A percentile compares a stretch with the other conserved stretches of the same genome.
Evolutionary conservation across 352 stramenopile species (phyloP).

Genomic region (Phytopythium boreale): DNA sequence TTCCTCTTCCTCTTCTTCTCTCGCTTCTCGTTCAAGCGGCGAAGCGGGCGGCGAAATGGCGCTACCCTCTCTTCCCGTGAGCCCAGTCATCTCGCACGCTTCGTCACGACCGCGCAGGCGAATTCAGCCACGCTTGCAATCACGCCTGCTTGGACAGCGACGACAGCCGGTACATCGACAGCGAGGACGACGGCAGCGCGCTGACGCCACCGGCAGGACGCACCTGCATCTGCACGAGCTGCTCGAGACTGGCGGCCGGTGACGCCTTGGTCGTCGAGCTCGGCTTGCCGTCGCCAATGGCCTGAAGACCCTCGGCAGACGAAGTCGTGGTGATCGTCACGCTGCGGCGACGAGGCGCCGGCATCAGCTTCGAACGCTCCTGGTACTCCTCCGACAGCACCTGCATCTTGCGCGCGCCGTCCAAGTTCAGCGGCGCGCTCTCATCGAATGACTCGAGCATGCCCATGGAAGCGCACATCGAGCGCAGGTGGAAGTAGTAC

Average conservation of each 20-base stretch:
- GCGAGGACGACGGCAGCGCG: conserved; percentile 22
- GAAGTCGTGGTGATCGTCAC: conserved; percentile 75
- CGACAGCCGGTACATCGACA: conserved; percentile 57
- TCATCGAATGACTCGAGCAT: conserved; percentile 72
- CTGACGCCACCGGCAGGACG: conserved; percentile 61
- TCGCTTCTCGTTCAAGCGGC: conserved; percentile 7
- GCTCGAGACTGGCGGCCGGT: conserved; percentile 68
- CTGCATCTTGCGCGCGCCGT: conserved; percentile 85
- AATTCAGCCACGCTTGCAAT: not conserved
- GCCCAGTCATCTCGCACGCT: not conserved
- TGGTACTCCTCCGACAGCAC: conserved; percentile 87
- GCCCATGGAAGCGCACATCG: conserved; percentile 91
- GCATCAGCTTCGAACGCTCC: conserved; percentile 76
- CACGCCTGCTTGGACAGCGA: conserved; percentile 12
- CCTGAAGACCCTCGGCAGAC: conserved; percentile 27
- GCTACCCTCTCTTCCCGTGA: not conserved
- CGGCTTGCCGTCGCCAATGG: conserved; percentile 12
- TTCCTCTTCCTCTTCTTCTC: conserved; percentile 6
- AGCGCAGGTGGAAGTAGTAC: conserved; percentile 97
- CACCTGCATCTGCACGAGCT: conserved; percentile 84
- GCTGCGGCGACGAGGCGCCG: conserved; percentile 62
- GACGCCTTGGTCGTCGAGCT: conserved; percentile 39
- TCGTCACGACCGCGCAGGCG: not conserved
- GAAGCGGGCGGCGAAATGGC: not conserved
- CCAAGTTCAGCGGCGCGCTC: conserved; percentile 74